A percentile compares a stretch with the other conserved stretches of the same genome.
phyloP scores from a whole-genome alignment of 1,284 basidiomycete species.

The Malassezia restricta region DNA sequence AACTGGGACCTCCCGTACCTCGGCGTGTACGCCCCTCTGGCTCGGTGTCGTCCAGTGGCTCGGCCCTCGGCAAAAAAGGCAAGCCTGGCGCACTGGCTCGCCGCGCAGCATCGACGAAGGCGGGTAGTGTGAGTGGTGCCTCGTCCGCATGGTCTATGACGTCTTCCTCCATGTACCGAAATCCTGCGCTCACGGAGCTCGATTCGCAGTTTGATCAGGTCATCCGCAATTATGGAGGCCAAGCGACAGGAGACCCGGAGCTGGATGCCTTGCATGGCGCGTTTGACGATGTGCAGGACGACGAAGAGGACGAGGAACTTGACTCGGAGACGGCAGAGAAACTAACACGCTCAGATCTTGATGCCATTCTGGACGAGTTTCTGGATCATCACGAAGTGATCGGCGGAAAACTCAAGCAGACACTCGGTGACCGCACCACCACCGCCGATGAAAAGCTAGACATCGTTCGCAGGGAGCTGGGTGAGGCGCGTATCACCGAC shows the following conservation, averaged over 20 bases:
- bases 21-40: conserved; percentile 9
- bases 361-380: conserved; percentile 84
- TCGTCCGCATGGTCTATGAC: conserved; percentile 58
- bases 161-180: conserved; percentile 87
- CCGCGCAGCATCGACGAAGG: conserved; percentile 30
- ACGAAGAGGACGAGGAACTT: conserved; percentile 55
- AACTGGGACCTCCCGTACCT: conserved; percentile 16
- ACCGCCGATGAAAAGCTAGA: conserved; percentile 59
- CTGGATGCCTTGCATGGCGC: conserved; percentile 22
- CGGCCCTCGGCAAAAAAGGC: conserved; percentile 27
- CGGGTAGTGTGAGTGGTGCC: conserved; percentile 30
- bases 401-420: conserved; percentile 63
- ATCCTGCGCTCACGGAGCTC: conserved; percentile 70
- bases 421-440: conserved; percentile 28
- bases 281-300: conserved; percentile 47
- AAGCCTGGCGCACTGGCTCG: conserved; percentile 35
- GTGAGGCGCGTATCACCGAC: conserved; percentile 48
- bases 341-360: conserved; percentile 69
- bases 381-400: conserved; percentile 84
- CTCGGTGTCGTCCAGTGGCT: conserved; percentile 20
- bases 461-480: conserved; percentile 31
- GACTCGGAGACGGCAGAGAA: conserved; percentile 59
- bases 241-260: conserved; percentile 3
- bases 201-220: conserved; percentile 74
- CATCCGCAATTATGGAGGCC: conserved; percentile 5